These are phyloP conservation scores for Xylariaceae sp. DNA, from an alignment of 2,329 filamentous ascomycete genomes.

Conservation along the genomic window DNA sequence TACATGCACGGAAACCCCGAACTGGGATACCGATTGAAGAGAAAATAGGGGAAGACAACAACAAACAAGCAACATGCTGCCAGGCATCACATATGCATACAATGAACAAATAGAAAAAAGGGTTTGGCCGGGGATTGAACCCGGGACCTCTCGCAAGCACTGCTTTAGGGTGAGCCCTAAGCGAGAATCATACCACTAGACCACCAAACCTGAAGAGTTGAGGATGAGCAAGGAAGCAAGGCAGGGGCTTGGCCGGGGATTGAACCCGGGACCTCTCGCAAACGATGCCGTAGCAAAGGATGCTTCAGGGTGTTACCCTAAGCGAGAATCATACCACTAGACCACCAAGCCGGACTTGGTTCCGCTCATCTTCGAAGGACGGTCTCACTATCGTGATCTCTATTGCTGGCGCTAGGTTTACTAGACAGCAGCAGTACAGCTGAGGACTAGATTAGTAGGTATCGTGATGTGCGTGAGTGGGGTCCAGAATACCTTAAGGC, in stretches of 20 bases:
- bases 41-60: no score
- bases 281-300: constrained; percentile 5
- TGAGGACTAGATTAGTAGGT: background rate
- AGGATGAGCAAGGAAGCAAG: background rate
- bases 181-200: background rate
- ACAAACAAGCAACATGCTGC: background rate
- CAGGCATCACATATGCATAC: background rate
- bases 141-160: background rate
- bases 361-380: background rate
- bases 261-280: background rate
- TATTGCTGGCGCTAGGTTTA: background rate
- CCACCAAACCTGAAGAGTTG: background rate
- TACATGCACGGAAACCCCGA: no score
- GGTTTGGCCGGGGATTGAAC: background rate
- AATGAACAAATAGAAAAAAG: background rate
- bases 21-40: no score
- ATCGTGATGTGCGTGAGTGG: no score
- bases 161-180: constrained; percentile 4
- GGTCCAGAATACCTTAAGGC: no score
- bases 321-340: constrained; percentile 33
- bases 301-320: constrained; percentile 3
- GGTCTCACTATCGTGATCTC: background rate
- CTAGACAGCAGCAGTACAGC: no score
- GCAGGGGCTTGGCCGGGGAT: background rate
- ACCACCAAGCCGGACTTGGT: constrained; percentile 38